Evolutionary conservation across 176 grass and related monocot genomes (phyloP), one percentile per base, ranked within the genome.

Genomic region (Zea luxurians): DNA sequence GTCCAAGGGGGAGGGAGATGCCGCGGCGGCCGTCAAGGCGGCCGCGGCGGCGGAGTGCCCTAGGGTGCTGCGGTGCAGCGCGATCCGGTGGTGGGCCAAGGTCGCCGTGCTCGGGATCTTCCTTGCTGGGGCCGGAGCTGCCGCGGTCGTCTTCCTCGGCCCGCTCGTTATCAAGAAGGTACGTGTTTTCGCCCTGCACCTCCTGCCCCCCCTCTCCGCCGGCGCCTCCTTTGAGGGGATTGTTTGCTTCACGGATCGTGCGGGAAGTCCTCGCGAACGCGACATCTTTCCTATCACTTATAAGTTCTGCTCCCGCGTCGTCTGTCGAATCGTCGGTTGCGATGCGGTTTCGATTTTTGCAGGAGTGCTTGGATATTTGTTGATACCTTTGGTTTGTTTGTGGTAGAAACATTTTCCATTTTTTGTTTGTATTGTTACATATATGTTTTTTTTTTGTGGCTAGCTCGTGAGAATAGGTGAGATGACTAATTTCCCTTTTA

Each of bases 41-140:
- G 78, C 48, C 16, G 20, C 61, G 5, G 45, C 61, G 35, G 66
- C 37, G 79, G 87, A 89, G 61, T 85, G 87, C 73, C 87, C 87
- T 5, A 77, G n/a, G 21, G 67, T 73, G 58, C 78, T 85, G 61
- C 76, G 76, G 13, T 88, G 91, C 61, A 73, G 81, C 61, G 84
- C 87, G 78, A 87, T 93, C 83, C 79, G 65, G 41, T 93, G 91
- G 91, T 93, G 91, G 91, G 84, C 89, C 21, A 49, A 93, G 82
- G 79, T 88, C 37, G 79, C 76, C 43, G 64, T 88, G 27, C 58
- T 91, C 41, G 78, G 70, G 46, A 45, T 86, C 70, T 66, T 93
- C 59, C 71, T 91, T 9, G 73, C 81, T n/a, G 88, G 45, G 37
- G 91, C 76, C 0, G 70, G 18, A 13, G 82, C 80, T 1, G 75